Evolutionary conservation across 2,329 filamentous ascomycete species (phyloP).

Genomic region (Phyllosticta ampelicida): DNA sequence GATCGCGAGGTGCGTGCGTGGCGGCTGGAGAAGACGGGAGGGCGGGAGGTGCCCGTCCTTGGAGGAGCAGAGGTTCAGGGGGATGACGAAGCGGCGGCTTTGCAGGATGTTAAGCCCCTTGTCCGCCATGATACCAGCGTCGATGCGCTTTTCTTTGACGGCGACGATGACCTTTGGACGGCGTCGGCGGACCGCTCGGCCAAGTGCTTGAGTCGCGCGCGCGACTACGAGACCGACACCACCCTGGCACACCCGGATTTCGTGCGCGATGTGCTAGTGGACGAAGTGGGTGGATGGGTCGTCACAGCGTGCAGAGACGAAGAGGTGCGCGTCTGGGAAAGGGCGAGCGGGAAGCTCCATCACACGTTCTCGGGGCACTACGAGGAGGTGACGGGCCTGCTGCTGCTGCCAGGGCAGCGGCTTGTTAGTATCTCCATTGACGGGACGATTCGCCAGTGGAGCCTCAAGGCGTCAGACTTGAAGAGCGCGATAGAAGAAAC

Average conservation of each 20-base stretch:
- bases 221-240: slow-evolving; percentile 61
- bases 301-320: slow-evolving; percentile 86
- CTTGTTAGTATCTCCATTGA: slow-evolving; percentile 78
- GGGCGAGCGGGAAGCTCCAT: slow-evolving; percentile 57
- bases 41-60: slow-evolving; percentile 24
- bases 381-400: slow-evolving; percentile 80
- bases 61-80: slow-evolving; percentile 12
- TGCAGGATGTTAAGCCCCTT: slow-evolving; percentile 44
- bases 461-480: slow-evolving; percentile 52
- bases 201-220: slow-evolving; percentile 63
- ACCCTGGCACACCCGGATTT: slow-evolving; percentile 75
- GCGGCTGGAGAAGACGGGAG: slow-evolving; percentile 44
- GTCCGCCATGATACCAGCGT: slow-evolving; percentile 83
- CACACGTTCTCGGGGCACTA: slow-evolving; percentile 74
- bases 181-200: slow-evolving; percentile 83
- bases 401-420: slow-evolving; percentile 45
- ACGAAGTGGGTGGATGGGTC: slow-evolving; percentile 61
- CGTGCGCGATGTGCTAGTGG: slow-evolving; percentile 68
- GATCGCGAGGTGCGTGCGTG: slow-evolving; percentile 60
- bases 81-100: slow-evolving; percentile 19
- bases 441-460: slow-evolving; percentile 78
- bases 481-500: slow-evolving; percentile 43
- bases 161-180: slow-evolving; percentile 73
- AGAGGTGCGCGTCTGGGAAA: slow-evolving; percentile 82
- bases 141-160: slow-evolving; percentile 67